Conservation (phyloP, 768 basidiomycete species). For the Mycena floridula region DNA sequence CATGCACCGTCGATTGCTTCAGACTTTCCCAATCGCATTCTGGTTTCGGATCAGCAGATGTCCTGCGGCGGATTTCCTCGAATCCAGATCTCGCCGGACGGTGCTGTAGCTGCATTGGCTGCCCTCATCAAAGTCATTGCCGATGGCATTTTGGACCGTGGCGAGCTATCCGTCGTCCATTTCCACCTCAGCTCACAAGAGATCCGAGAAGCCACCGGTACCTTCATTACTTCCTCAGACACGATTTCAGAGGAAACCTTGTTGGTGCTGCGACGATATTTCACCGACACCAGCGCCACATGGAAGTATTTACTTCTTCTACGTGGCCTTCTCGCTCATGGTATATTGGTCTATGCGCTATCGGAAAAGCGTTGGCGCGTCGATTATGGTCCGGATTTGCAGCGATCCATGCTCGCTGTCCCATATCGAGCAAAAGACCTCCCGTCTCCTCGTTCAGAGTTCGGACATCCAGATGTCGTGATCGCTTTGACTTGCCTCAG, state of each 20-base stretch:
- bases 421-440: slow-evolving; percentile 49
- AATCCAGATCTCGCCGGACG: slow-evolving; percentile 12
- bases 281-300: slow-evolving; percentile 7
- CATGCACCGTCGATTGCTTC: slow-evolving; percentile 11
- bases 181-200: slow-evolving; percentile 13
- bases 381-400: slow-evolving; percentile 40
- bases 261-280: slow-evolving; percentile 10
- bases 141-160: slow-evolving; percentile 12
- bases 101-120: slow-evolving; percentile 7
- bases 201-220: slow-evolving; percentile 11
- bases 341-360: slow-evolving; percentile 32
- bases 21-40: slow-evolving; percentile 15
- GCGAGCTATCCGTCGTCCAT: slow-evolving; percentile 9
- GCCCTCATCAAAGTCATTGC: slow-evolving; percentile 10
- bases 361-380: slow-evolving; percentile 41
- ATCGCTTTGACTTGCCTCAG: slow-evolving; percentile 39
- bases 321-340: slow-evolving; percentile 36
- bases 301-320: slow-evolving; percentile 36
- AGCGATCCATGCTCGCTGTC: slow-evolving; percentile 40
- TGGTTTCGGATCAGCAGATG: slow-evolving; percentile 2
- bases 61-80: slow-evolving; percentile 5
- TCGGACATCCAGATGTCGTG: slow-evolving; percentile 46
- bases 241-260: slow-evolving; percentile 2
- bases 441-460: slow-evolving; percentile 39
- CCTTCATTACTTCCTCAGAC: slow-evolving; percentile 16